phyloP scores from a whole-genome alignment of 2,329 filamentous ascomycete species.

The Fusarium nygamai region DNA sequence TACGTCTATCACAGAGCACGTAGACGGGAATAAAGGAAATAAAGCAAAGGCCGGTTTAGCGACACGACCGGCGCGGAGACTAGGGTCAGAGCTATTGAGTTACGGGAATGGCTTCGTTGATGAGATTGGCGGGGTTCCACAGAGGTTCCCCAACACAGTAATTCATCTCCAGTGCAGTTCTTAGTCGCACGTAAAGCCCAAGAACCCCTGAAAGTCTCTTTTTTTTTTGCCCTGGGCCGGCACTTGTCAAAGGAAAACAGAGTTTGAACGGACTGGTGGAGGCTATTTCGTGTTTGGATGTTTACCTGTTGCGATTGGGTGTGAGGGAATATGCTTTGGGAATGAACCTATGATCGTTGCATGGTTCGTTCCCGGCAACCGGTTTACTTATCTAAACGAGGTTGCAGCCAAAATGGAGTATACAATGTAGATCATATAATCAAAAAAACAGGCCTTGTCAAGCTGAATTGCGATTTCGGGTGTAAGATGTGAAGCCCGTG shows the following conservation, averaged over 20 bases:
- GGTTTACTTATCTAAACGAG: not conserved
- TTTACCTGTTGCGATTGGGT: not conserved
- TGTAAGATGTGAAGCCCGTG: not conserved
- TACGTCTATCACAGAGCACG: not conserved
- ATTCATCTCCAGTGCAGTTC: not conserved
- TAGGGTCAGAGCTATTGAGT: not conserved
- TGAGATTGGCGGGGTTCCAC: not conserved
- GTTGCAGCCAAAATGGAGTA: not conserved
- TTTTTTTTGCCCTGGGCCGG: not conserved
- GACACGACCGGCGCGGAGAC: not conserved
- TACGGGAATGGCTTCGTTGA: not conserved
- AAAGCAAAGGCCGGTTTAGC: not conserved
- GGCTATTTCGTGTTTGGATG: not conserved
- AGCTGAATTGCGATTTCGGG: not conserved
- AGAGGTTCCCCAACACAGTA: not conserved
- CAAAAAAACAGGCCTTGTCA: not conserved
- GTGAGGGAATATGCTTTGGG: not conserved
- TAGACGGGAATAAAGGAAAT: not conserved
- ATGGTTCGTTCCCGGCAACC: not conserved
- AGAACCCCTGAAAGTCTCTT: not conserved
- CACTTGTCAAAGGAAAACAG: constrained; percentile 11
- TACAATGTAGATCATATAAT: constrained; percentile 5
- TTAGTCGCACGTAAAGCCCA: not conserved
- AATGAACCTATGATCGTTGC: not conserved
- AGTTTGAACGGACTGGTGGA: not conserved